A percentile compares a stretch with the other conserved stretches of the same genome.
phyloP scores from a whole-genome alignment of 2,329 filamentous ascomycete genomes.

The Penicillium fuscoglaucum region DNA sequence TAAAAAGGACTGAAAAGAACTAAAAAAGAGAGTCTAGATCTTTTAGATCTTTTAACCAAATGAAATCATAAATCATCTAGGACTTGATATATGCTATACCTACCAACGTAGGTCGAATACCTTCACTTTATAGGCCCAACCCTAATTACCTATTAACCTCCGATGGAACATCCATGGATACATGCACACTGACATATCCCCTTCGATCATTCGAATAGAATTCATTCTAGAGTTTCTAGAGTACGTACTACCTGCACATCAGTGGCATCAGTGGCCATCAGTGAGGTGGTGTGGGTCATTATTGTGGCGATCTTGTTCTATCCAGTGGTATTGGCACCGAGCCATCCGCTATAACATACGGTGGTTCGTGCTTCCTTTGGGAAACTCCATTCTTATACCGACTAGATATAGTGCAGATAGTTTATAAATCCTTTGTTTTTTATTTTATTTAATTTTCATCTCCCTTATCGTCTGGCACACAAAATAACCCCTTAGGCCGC shows the following conservation, averaged over 20 bases:
- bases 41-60: neutral
- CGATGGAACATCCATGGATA: neutral
- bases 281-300: slow-evolving; percentile 11
- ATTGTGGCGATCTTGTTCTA: slow-evolving; percentile 14
- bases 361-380: neutral
- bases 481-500: slow-evolving; percentile 3
- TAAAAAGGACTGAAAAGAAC: neutral
- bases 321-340: neutral
- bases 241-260: slow-evolving; percentile 17
- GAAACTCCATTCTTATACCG: neutral
- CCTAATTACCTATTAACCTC: neutral
- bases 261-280: slow-evolving; percentile 13
- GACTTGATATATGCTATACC: too few species aligned
- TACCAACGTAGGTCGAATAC: too few species aligned
- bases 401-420: neutral
- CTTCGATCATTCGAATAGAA: slow-evolving; percentile 1
- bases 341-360: slow-evolving; percentile 1
- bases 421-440: neutral
- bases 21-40: neutral
- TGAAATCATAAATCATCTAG: neutral
- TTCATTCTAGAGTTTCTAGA: slow-evolving; percentile 1
- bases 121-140: neutral
- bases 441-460: neutral
- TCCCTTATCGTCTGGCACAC: neutral
- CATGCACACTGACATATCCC: neutral